phyloP scores from a whole-genome alignment of 2,329 filamentous ascomycete genomes.

The Geosmithia flava region DNA sequence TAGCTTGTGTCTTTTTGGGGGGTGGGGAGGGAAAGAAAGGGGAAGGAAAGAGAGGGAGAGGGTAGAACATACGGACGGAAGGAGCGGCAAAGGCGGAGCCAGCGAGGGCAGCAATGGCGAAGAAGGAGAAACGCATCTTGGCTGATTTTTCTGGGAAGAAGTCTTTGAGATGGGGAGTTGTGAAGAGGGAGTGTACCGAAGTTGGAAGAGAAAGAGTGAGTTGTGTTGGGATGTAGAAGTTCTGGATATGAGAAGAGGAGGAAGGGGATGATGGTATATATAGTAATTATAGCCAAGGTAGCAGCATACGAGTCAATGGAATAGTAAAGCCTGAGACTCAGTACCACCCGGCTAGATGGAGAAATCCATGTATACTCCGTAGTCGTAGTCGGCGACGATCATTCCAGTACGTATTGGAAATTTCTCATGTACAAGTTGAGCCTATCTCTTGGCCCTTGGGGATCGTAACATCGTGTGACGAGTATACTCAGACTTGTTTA shows the following conservation, averaged over 20 bases:
- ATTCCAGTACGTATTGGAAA: background rate
- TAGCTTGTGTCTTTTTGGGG: background rate
- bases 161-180: background rate
- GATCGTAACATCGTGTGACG: too few relatives aligned
- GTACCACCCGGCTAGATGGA: too few relatives aligned
- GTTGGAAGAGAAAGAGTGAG: background rate
- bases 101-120: constrained; percentile 5
- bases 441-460: background rate
- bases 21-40: background rate
- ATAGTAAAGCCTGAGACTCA: too few relatives aligned
- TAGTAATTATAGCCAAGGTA: too few relatives aligned
- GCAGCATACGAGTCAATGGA: too few relatives aligned
- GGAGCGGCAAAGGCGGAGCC: constrained; percentile 7
- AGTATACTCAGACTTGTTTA: too few relatives aligned
- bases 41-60: too few relatives aligned
- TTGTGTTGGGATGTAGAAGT: background rate
- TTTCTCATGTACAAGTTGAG: background rate
- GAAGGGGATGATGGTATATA: too few relatives aligned
- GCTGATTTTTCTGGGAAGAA: background rate
- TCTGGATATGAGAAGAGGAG: too few relatives aligned
- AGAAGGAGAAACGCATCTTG: constrained; percentile 10
- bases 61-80: constrained; percentile 1
- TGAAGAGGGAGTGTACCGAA: background rate
- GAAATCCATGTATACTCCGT: too few relatives aligned
- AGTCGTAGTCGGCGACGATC: background rate